Base-by-base conservation (phyloP, 2,329 filamentous ascomycete genomes). In the Diaporthe sp. region DNA sequence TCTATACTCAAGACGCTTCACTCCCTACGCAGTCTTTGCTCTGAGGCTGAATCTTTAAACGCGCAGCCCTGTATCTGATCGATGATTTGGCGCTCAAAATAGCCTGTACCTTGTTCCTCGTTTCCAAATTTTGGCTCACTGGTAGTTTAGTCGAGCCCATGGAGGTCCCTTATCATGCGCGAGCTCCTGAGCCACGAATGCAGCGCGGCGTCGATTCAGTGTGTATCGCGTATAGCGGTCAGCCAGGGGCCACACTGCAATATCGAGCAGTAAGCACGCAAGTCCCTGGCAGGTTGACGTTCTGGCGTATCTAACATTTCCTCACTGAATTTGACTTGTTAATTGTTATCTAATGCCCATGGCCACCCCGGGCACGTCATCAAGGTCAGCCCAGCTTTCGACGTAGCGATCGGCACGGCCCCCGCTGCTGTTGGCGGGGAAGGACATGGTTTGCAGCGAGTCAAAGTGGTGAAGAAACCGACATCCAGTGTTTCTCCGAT, bases 231-330 rank as follows among this genome's bases (percentile, higher is more conserved):
- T 65, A 34, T 7, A 65, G 61, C 53, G 68, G 46, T 62, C 57
- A 51, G 31, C 0, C 22, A 42, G 31, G 57, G 17, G 6, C 71
- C 71, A 53, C 44, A 51, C 31, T 51, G 19, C 15, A 49, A 62
- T 49, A 72, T 62, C 71, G 42, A 62, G 22, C 31, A 72, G 44
- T 9, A 72, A 72, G 57, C 71, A 72, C 70, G 70, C 71, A 72
- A 72, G 44, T 31, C 31, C 71, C 55, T 51, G n/a, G 10, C 42
- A 57, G 19, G 46, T 39, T 72, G 71, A 62, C 71, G 57, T 51
- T 61, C 28, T 31, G 28, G 25, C 39, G 19, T 13, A 13, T 61
- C 34, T 62, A 61, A 62, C 70, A 61, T 49, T 13, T 2, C 10
- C 5, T 22, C 44, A 28, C 57, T n/a, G 9, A 19, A 0, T 10